Base-by-base conservation (phyloP, 148 eudicot genomes). In the Silene latifolia region DNA sequence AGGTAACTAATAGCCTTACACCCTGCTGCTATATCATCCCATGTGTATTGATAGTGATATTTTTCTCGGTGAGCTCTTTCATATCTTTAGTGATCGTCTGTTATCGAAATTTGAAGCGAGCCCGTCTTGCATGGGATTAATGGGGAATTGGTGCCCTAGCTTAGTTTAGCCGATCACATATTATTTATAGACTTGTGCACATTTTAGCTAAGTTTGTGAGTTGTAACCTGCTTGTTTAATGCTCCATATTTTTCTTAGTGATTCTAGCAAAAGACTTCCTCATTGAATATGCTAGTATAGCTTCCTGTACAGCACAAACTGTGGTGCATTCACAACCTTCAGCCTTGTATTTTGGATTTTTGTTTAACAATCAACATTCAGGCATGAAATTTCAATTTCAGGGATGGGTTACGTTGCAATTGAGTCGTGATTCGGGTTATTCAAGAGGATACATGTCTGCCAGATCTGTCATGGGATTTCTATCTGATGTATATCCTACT, bases 361-460 rank as follows among this genome's bases (percentile, higher is more conserved):
- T 15, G 25, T 39, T n/a, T 27, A 27, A 27, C 29, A 27, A 27
- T 27, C 53, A 14, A 61, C 4, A 24, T 69, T 79, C 53, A 72
- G 12, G 1, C 61, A 44, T 9, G 58, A 63, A 57, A 57, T 47
- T 81, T 82, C 66, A 76, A 65, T 72, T 81, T 78, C 85, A 95
- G 98, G 98, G 98, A 59, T 86, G 88, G 87, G 86, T 87, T 61
- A 95, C 98, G 46, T 82, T 95, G 81, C 98, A 95, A 87, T 80
- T 95, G 80, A 88, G 86, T 21, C 93, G 98, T 73, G 92, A 87
- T 71, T 76, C 88, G 69, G 84, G 47, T 72, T 48, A 7, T 70
- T 63, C 89, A 71, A 86, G 93, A 81, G 98, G 98, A 32, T 92
- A 79, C 85, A 73, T 95, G 72, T 86, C 96, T 75, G 89, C 98